These are phyloP conservation scores for Scenedesmus sp. DNA, from an alignment of 163 green algal species.

Conservation along the genomic window DNA sequence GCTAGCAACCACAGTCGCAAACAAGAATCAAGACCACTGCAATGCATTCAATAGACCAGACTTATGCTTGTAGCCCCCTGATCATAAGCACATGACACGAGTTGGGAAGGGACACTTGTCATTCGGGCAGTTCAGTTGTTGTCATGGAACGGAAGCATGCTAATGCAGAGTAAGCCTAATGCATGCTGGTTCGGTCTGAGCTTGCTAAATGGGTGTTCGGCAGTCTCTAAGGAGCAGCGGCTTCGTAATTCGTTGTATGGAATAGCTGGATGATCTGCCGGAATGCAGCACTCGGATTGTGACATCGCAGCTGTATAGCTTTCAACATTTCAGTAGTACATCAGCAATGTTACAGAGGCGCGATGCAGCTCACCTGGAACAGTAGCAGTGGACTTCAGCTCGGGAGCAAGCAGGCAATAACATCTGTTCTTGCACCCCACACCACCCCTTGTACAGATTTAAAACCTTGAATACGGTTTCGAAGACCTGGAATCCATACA, in stretches of 20 bases:
- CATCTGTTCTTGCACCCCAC: neutral
- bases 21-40: neutral
- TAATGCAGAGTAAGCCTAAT: constrained; percentile 1
- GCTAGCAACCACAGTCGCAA: neutral
- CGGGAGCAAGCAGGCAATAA: no score
- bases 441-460: neutral
- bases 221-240: neutral
- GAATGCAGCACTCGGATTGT: neutral
- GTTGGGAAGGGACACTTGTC: neutral
- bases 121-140: constrained; percentile 1
- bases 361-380: no score
- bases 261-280: neutral
- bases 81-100: neutral
- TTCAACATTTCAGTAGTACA: no score
- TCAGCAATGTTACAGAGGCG: no score
- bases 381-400: no score
- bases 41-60: neutral
- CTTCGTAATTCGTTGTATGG: neutral
- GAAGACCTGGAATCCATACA: no score
- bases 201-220: neutral
- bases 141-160: neutral
- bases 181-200: no score
- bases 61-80: neutral
- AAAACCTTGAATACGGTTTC: neutral
- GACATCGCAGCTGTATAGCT: neutral